A percentile compares a stretch with the other conserved stretches of the same genome.
These are phyloP conservation scores for Phaeosphaeriaceae sp. DNA, from an alignment of 2,329 filamentous ascomycete species.

Conservation along the genomic window DNA sequence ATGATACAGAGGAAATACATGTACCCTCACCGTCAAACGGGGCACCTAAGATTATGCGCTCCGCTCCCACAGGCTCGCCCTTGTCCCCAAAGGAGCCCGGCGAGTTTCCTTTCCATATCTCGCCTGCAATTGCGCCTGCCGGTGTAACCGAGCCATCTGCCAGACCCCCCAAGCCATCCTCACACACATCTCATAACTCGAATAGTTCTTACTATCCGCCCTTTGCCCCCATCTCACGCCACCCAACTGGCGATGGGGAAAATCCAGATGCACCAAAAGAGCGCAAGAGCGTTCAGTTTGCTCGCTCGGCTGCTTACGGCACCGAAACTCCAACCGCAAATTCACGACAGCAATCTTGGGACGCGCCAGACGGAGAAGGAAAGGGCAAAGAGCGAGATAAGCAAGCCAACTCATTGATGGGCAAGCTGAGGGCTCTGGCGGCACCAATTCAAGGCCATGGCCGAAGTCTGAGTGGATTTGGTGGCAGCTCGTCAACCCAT, in stretches of 20 bases:
- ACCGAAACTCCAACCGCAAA: conserved; percentile 56
- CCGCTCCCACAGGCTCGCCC: conserved; percentile 39
- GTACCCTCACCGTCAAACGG: conserved; percentile 23
- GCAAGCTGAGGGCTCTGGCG: conserved; percentile 77
- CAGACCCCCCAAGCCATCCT: conserved; percentile 25
- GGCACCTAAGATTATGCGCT: conserved; percentile 36
- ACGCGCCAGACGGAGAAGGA: conserved; percentile 67
- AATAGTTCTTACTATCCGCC: conserved; percentile 33
- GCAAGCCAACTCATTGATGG: conserved; percentile 72
- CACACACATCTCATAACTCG: conserved; percentile 31
- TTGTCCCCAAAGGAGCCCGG: conserved; percentile 32
- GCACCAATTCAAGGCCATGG: conserved; percentile 60
- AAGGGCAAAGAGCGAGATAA: conserved; percentile 55
- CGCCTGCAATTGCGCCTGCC: conserved; percentile 21
- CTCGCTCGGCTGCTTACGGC: conserved; percentile 51
- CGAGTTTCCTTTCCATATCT: conserved; percentile 46
- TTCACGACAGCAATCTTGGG: conserved; percentile 69
- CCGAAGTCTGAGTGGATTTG: no score
- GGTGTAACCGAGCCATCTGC: conserved; percentile 20
- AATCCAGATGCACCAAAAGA: conserved; percentile 46
- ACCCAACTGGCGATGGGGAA: conserved; percentile 39
- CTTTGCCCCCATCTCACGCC: conserved; percentile 41
- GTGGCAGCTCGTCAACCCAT: conserved; percentile 48
- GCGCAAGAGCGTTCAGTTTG: conserved; percentile 78
- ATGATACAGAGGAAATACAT: conserved; percentile 23